Evolutionary conservation across 2,329 filamentous ascomycete genomes (phyloP).

Genomic region (Nannizziopsis arthrosporioides): DNA sequence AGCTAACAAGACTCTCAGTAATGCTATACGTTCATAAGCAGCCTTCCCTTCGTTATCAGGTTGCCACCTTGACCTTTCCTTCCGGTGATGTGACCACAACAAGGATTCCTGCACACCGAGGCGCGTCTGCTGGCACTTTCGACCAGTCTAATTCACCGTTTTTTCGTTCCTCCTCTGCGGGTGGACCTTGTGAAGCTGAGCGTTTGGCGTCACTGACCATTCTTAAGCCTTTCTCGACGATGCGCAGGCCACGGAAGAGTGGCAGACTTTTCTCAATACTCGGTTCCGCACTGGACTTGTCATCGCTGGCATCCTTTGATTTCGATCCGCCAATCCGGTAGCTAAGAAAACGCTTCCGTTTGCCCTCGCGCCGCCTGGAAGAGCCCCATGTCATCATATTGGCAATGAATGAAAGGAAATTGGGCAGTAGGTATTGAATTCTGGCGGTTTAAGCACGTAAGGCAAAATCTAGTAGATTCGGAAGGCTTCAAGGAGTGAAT

Average conservation of each 20-base stretch:
- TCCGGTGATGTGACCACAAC: conserved; percentile 15
- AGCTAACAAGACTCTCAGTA: too few relatives aligned
- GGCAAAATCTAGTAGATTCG: too few relatives aligned
- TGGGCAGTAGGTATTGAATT: conserved; percentile 1
- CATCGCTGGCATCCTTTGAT: not conserved
- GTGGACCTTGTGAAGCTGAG: not conserved
- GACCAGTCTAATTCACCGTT: conserved; percentile 4
- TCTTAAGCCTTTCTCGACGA: not conserved
- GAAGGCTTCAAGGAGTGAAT: too few relatives aligned
- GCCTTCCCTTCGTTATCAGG: not conserved
- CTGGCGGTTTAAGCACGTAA: not conserved
- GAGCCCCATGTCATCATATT: conserved; percentile 4
- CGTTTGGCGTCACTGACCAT: not conserved
- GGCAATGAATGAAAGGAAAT: not conserved
- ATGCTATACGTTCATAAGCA: too few relatives aligned
- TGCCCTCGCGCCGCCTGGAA: not conserved
- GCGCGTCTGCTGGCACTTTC: conserved; percentile 6
- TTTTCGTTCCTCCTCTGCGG: not conserved
- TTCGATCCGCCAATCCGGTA: not conserved
- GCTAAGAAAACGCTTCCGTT: not conserved
- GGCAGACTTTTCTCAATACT: not conserved
- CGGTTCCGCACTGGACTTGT: not conserved
- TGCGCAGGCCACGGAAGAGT: not conserved
- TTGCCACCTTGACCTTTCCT: conserved; percentile 13
- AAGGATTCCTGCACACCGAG: conserved; percentile 14